Evolutionary conservation across 305 asterid species (phyloP), one percentile per base, ranked within the genome.

Genomic region (Solanum hybrid): DNA sequence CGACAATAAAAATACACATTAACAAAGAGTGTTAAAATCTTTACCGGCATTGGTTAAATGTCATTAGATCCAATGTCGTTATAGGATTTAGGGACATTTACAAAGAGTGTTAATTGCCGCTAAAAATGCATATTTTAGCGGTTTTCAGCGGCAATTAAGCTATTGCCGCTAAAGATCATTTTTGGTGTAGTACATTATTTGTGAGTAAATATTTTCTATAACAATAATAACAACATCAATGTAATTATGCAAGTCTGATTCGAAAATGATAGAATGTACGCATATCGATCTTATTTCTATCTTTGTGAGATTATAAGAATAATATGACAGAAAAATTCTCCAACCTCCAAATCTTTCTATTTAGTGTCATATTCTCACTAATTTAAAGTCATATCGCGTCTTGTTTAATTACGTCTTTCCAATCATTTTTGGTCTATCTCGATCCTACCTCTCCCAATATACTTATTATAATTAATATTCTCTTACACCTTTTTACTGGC

Each of bases 401-500:
- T 12, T 28, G 0, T 28, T 14, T 73, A 73, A 73, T 73, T 26
- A 26, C 2, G 1, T 6, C 9, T 22, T 12, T 0, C 10, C 0
- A 0, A 64, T 64, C 3, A 14, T 22, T 24, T 71, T 28, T 6
- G 3, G 6, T 5, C 36, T 73, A 28, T 4, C 0, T 13, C 11
- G 0, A 61, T 20, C 26, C 0, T 6, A 6, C 20, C 18, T 28
- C 22, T 73, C 22, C 6, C 34, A 5, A 26, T 26, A 26, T 26
- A 12, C 11, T 13, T 73, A 0, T 12, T 26, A 26, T 0, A 3
- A 1, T 26, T 14, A 11, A 73, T 24, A 26, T 4, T n/a, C n/a
- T n/a, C 0, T 69, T 24, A 5, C 20, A 11, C 34, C 18, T 71
- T 1, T 0, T 24, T 5, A 71, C 2, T 71, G 0, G 1, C 9